phyloP scores from a whole-genome alignment of 768 basidiomycete genomes.

The Trametes coccinea region DNA sequence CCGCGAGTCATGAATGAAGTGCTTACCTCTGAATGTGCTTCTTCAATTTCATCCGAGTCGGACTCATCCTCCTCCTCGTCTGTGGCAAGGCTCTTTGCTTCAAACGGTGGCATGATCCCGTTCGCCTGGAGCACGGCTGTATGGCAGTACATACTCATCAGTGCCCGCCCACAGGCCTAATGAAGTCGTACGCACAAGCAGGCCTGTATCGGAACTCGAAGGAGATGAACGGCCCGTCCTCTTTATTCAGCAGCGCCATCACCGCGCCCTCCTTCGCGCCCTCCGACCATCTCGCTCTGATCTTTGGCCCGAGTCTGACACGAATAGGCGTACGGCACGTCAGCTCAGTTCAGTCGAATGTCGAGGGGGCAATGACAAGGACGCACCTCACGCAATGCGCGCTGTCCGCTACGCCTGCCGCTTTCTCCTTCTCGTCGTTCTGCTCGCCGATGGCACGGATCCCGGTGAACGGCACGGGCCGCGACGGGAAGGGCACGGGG shows the following conservation, averaged over 20 bases:
- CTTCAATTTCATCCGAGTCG: background rate
- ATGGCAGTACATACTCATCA: too few relatives aligned
- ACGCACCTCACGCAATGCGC: slow-evolving; percentile 20
- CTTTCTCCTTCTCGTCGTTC: slow-evolving; percentile 4
- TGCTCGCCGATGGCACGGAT: slow-evolving; percentile 2
- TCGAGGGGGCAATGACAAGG: background rate
- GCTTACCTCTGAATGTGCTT: too few relatives aligned
- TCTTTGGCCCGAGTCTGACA: too few relatives aligned
- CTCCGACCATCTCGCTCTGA: too few relatives aligned
- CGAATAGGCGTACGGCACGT: background rate
- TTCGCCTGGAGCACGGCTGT: slow-evolving; percentile 10
- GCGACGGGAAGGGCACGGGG: background rate
- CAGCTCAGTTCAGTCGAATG: background rate
- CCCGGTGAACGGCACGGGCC: background rate
- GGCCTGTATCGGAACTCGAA: slow-evolving; percentile 21
- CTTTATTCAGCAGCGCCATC: background rate
- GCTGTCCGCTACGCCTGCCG: background rate
- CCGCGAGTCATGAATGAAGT: too few relatives aligned
- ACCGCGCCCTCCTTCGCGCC: too few relatives aligned
- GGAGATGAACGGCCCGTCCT: background rate
- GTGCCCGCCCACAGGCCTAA: too few relatives aligned
- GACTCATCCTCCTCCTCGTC: background rate
- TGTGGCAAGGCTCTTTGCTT: background rate
- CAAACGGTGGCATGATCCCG: slow-evolving; percentile 11
- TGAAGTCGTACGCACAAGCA: background rate